These are phyloP conservation scores for Coprinellus micaceus DNA, from an alignment of 768 basidiomycete species.

Conservation along the genomic window DNA sequence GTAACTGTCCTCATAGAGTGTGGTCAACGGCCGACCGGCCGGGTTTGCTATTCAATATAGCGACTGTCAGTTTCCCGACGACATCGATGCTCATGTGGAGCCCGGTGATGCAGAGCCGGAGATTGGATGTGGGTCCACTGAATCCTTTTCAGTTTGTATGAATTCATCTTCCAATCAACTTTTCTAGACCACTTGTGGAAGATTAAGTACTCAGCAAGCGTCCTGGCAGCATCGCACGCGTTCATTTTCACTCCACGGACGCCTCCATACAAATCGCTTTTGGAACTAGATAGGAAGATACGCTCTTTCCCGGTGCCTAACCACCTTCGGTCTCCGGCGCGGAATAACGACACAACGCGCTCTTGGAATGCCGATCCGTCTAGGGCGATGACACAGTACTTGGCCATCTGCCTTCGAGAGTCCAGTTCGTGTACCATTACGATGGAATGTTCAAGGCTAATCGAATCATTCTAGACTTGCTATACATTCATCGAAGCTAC, in stretches of 20 bases:
- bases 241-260: conserved; percentile 37
- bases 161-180: background rate
- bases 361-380: conserved; percentile 39
- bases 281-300: conserved; percentile 49
- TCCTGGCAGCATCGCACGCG: conserved; percentile 40
- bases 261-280: conserved; percentile 40
- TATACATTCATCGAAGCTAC: conserved; percentile 48
- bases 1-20: conserved; percentile 29
- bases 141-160: background rate
- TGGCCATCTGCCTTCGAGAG: conserved; percentile 37
- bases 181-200: conserved; percentile 42
- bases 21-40: conserved; percentile 50
- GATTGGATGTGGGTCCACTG: conserved; percentile 38
- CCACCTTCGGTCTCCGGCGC: conserved; percentile 38
- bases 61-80: conserved; percentile 51
- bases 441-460: background rate
- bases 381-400: conserved; percentile 45
- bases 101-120: conserved; percentile 34
- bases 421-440: conserved; percentile 34
- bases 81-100: conserved; percentile 30
- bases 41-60: conserved; percentile 42
- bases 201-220: conserved; percentile 40
- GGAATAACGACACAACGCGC: conserved; percentile 23
- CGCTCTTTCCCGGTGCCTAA: conserved; percentile 46
- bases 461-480: conserved; percentile 28